phyloP scores from a whole-genome alignment of 2,329 filamentous ascomycete genomes.

The Claviceps digitariae region DNA sequence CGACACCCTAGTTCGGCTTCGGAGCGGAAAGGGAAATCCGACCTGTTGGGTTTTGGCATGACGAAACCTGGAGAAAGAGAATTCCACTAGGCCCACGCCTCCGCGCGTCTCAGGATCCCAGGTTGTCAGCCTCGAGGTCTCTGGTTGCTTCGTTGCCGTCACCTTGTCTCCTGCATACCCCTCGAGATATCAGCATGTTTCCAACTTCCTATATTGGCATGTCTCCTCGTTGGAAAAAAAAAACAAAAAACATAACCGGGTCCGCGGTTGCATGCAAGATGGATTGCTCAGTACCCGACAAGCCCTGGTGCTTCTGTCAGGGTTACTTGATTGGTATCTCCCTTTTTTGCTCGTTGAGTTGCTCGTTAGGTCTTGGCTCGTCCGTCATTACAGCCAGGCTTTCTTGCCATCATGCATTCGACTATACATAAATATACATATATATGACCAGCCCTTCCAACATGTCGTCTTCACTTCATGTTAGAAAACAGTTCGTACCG shows the following conservation, averaged over 20 bases:
- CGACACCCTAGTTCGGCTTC: not conserved
- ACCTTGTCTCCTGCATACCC: not conserved
- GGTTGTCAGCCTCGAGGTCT: not conserved
- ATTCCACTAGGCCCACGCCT: not conserved
- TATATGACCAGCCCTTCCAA: not conserved
- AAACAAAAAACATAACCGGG: not conserved
- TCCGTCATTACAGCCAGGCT: not conserved
- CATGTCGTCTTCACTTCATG: not conserved
- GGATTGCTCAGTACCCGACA: not conserved
- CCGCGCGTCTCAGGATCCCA: not conserved
- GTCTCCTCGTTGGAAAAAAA: not conserved
- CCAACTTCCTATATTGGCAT: not conserved
- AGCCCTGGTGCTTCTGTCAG: not conserved
- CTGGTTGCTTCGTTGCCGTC: not conserved
- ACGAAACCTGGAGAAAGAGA: not conserved
- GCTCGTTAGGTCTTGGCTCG: not conserved
- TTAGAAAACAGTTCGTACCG: not conserved
- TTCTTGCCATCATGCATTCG: not conserved
- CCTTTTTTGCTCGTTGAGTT: not conserved
- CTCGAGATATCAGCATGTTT: not conserved
- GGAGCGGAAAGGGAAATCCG: not conserved
- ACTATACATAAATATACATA: not conserved
- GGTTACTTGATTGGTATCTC: not conserved
- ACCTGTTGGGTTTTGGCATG: not conserved
- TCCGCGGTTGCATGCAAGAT: not conserved